These are phyloP conservation scores for Isabelozyma rhagii DNA, from an alignment of 805 yeast genomes.

Conservation along the genomic window DNA sequence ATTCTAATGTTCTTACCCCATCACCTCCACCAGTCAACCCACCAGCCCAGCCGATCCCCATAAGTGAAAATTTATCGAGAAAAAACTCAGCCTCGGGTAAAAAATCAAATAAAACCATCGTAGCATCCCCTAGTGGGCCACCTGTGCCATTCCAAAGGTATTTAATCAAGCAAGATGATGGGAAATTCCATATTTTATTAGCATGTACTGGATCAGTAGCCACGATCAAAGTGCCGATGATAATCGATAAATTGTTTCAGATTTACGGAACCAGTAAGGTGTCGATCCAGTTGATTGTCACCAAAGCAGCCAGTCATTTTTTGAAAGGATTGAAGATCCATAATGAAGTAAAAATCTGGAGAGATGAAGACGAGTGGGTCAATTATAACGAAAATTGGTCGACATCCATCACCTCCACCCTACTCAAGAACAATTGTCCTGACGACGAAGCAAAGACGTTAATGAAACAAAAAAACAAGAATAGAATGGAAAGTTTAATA, in stretches of 20 bases:
- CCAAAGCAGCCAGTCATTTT: constrained; percentile 76
- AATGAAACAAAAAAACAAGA: constrained; percentile 19
- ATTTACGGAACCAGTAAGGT: constrained; percentile 67
- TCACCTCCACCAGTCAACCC: constrained; percentile 8
- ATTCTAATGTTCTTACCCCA: not conserved
- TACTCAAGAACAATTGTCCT: constrained; percentile 2
- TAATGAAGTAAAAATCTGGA: constrained; percentile 80
- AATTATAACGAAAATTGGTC: constrained; percentile 27
- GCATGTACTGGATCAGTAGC: constrained; percentile 98
- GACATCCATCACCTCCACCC: constrained; percentile 16
- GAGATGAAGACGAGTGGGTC: constrained; percentile 92
- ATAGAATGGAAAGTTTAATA: constrained; percentile 34
- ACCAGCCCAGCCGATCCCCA: constrained; percentile 17
- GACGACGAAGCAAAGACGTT: constrained; percentile 1
- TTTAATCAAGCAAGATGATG: constrained; percentile 71
- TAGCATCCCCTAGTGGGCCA: constrained; percentile 57
- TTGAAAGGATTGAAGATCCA: constrained; percentile 57
- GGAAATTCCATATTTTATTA: constrained; percentile 79
- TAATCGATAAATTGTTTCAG: constrained; percentile 82
- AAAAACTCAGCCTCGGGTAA: constrained; percentile 20
- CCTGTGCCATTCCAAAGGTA: constrained; percentile 74
- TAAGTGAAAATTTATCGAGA: constrained; percentile 13
- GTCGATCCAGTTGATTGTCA: constrained; percentile 80
- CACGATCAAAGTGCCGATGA: constrained; percentile 86
- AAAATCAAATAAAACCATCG: constrained; percentile 49